phyloP scores from a whole-genome alignment of 768 basidiomycete genomes.

The Mycena belliarum region DNA sequence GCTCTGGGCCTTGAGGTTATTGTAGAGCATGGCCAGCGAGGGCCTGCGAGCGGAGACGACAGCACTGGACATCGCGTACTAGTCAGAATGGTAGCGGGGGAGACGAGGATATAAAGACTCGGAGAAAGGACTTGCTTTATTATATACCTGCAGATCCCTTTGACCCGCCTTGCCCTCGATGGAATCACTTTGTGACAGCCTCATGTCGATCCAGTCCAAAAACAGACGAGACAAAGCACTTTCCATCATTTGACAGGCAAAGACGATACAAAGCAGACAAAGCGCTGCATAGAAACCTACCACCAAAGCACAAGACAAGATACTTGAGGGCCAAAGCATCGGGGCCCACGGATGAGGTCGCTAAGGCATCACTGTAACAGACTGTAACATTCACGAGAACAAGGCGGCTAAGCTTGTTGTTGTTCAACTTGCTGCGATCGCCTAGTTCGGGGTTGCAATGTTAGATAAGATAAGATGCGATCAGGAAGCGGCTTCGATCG shows the following conservation, averaged over 20 bases:
- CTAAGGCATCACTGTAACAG: slow-evolving; percentile 6
- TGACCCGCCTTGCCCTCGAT: slow-evolving; percentile 7
- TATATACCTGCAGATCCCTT: slow-evolving; percentile 12
- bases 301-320: slow-evolving; percentile 1
- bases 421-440: neutral
- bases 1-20: slow-evolving; percentile 9
- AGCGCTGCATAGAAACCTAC: slow-evolving; percentile 5
- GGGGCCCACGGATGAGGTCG: neutral
- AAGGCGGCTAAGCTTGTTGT: neutral
- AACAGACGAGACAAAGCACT: slow-evolving; percentile 8
- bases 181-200: slow-evolving; percentile 12
- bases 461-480: neutral
- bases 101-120: slow-evolving; percentile 11
- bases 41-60: slow-evolving; percentile 9
- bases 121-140: slow-evolving; percentile 4
- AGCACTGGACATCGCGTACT: neutral
- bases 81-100: neutral
- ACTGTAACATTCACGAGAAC: slow-evolving; percentile 20
- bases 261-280: slow-evolving; percentile 10
- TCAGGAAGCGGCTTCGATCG: neutral
- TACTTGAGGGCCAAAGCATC: slow-evolving; percentile 2
- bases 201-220: slow-evolving; percentile 6
- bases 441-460: neutral
- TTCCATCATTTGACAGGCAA: neutral
- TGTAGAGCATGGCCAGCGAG: slow-evolving; percentile 15